phyloP scores from a whole-genome alignment of 176 grass and related monocot species.

The Cenchrus fungigraminus region DNA sequence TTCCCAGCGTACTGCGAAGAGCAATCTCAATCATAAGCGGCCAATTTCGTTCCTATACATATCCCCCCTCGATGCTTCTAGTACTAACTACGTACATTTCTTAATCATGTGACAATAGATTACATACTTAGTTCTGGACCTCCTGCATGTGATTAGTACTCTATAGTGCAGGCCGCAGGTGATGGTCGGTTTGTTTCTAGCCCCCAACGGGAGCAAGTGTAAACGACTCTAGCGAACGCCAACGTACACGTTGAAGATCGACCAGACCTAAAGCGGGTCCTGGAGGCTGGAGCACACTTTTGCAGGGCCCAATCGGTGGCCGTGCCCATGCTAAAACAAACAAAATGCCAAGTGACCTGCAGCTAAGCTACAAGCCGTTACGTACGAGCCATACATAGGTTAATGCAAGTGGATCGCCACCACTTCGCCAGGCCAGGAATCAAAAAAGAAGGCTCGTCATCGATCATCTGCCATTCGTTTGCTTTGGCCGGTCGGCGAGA shows the following conservation, averaged over 20 bases:
- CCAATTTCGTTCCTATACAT: not conserved
- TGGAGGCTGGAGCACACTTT: slow-evolving; percentile 10
- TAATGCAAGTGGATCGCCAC: slow-evolving; percentile 25
- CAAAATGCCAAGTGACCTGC: not conserved
- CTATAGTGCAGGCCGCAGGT: not conserved
- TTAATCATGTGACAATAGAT: not conserved
- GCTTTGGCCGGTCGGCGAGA: not conserved
- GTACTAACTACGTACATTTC: not conserved
- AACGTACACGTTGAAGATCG: not conserved
- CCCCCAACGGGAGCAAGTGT: not conserved
- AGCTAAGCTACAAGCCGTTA: slow-evolving; percentile 17
- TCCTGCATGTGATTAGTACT: not conserved
- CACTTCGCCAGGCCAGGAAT: not conserved
- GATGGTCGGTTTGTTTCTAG: slow-evolving; percentile 9
- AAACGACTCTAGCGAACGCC: not conserved
- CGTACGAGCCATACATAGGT: not conserved
- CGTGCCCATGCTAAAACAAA: slow-evolving; percentile 35
- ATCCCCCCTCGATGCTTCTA: not conserved
- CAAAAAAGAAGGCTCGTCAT: not conserved
- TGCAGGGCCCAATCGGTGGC: slow-evolving; percentile 13
- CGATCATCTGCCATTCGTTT: not conserved
- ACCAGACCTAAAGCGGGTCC: not conserved
- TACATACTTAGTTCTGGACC: not conserved
- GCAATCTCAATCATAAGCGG: not conserved
- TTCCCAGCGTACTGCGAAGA: not conserved